phyloP scores from a whole-genome alignment of 2,329 filamentous ascomycete species.

The Trichophyton simii region DNA sequence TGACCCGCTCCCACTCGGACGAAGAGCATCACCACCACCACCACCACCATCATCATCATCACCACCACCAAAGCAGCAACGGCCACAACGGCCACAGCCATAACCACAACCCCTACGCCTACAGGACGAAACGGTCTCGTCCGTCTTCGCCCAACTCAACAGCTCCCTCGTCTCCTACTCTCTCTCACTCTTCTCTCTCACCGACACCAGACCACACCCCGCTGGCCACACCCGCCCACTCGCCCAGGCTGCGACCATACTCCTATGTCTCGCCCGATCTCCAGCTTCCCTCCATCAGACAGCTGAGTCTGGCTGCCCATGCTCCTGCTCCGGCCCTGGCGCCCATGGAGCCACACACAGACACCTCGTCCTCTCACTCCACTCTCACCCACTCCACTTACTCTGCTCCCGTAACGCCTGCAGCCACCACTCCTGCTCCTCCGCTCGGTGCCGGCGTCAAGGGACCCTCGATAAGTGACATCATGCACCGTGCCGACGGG shows the following conservation, averaged over 20 bases:
- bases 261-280: conserved; percentile 46
- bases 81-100: too few relatives aligned
- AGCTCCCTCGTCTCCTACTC: conserved; percentile 87
- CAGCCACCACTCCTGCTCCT: not conserved
- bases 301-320: conserved; percentile 48
- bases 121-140: conserved; percentile 71
- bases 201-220: conserved; percentile 97
- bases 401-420: conserved; percentile 36
- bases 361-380: conserved; percentile 42
- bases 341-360: conserved; percentile 56
- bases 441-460: too few relatives aligned
- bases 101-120: conserved; percentile 13
- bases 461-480: conserved; percentile 77
- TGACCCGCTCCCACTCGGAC: conserved; percentile 56
- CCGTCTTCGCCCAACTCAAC: conserved; percentile 93
- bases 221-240: conserved; percentile 91
- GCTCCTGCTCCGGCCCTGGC: conserved; percentile 55
- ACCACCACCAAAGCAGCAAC: not conserved
- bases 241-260: conserved; percentile 74
- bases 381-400: conserved; percentile 19
- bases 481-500: conserved; percentile 79
- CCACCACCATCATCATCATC: conserved; percentile 30
- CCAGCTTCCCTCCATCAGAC: conserved; percentile 76
- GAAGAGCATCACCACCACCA: conserved; percentile 46
- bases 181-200: conserved; percentile 89